phyloP scores from a whole-genome alignment of 1,284 basidiomycete species.

The Bondarzewia mesenterica region DNA sequence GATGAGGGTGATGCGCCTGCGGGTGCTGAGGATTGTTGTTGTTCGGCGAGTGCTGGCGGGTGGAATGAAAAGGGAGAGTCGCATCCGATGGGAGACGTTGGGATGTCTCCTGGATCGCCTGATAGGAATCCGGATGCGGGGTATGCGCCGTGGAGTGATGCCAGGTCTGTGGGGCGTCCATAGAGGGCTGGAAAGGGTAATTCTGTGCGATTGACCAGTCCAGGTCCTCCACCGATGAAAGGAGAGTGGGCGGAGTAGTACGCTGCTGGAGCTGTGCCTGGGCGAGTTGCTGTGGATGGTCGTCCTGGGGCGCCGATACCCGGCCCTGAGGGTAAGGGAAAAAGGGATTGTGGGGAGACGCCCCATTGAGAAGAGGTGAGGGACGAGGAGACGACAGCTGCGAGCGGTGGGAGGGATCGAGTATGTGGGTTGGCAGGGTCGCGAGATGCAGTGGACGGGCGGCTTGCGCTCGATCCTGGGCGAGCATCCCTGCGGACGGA shows the following conservation, averaged over 20 bases:
- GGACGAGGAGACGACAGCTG: conserved; percentile 63
- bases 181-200: conserved; percentile 32
- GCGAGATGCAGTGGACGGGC: conserved; percentile 33
- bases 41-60: conserved; percentile 48
- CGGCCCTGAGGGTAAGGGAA: conserved; percentile 18
- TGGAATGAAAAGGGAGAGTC: conserved; percentile 77
- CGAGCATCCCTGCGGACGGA: conserved; percentile 22
- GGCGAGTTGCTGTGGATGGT: conserved; percentile 41
- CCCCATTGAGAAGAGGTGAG: conserved; percentile 38
- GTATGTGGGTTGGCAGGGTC: conserved; percentile 20
- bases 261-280: conserved; percentile 57
- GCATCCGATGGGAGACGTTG: conserved; percentile 22
- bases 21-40: conserved; percentile 5
- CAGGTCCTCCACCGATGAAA: conserved; percentile 34
- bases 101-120: conserved; percentile 18
- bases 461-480: conserved; percentile 39
- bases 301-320: conserved; percentile 25
- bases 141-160: conserved; percentile 10
- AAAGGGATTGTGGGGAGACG: conserved; percentile 23
- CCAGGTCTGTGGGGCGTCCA: conserved; percentile 27
- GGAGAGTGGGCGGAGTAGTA: conserved; percentile 34
- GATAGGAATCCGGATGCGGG: conserved; percentile 9
- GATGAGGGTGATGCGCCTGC: conserved; percentile 11
- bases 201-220: conserved; percentile 33
- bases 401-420: conserved; percentile 60